Evolutionary conservation across 805 yeast species (phyloP).

Genomic region (Saccharomycopsis sp.): DNA sequence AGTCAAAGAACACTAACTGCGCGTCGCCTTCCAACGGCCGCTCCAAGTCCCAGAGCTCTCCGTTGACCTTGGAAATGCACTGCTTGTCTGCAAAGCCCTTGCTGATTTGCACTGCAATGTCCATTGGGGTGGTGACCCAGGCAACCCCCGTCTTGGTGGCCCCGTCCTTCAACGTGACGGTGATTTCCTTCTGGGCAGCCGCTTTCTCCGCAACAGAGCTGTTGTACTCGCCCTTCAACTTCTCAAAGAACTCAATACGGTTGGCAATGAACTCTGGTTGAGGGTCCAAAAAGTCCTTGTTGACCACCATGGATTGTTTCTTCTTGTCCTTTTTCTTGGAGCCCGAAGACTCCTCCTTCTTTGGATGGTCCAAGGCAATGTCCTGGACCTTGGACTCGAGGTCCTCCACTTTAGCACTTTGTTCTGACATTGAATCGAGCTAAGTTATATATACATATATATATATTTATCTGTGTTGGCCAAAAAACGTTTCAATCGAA

Average conservation of each 20-base stretch:
- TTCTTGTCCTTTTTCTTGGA: conserved; percentile 39
- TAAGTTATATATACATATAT: too few relatives aligned
- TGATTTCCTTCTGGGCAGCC: conserved; percentile 50
- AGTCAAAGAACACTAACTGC: conserved; percentile 73
- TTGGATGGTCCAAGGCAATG: conserved; percentile 8
- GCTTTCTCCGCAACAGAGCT: conserved; percentile 55
- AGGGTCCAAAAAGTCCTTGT: conserved; percentile 49
- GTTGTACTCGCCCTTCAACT: conserved; percentile 69
- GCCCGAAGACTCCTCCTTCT: too few relatives aligned
- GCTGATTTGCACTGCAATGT: conserved; percentile 75
- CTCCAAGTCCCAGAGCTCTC: conserved; percentile 87
- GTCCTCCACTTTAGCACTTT: too few relatives aligned
- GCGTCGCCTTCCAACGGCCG: conserved; percentile 79
- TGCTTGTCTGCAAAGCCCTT: conserved; percentile 83
- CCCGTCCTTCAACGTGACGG: conserved; percentile 83
- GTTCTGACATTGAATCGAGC: too few relatives aligned
- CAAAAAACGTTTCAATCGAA: too few relatives aligned
- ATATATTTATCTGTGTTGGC: too few relatives aligned
- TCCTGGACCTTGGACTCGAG: conserved; percentile 41
- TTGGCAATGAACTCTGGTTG: conserved; percentile 78
- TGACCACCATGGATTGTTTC: conserved; percentile 28
- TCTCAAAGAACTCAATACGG: conserved; percentile 71
- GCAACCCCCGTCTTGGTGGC: conserved; percentile 65
- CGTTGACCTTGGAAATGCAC: conserved; percentile 86
- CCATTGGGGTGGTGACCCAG: conserved; percentile 86